Evolutionary conservation across 2,329 filamentous ascomycete species (phyloP).

Genomic region (Alternaria brassicae): DNA sequence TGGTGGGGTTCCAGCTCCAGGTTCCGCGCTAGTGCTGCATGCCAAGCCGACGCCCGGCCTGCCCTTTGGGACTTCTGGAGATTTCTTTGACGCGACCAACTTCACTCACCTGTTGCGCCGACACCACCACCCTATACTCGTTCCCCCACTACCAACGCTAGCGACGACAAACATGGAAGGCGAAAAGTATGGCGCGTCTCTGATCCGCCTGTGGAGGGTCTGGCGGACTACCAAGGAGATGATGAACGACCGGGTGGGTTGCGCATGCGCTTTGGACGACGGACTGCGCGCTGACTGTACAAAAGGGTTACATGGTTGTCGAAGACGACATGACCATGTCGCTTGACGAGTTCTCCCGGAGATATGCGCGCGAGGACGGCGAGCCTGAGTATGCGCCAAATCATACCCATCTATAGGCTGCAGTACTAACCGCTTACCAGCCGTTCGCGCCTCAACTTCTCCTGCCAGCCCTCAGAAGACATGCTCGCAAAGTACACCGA

Average conservation of each 20-base stretch:
- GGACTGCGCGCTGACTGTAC: conserved; percentile 26
- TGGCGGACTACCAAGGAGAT: conserved; percentile 95
- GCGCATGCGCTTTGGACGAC: conserved; percentile 24
- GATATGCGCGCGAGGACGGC: conserved; percentile 76
- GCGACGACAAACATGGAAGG: conserved; percentile 37
- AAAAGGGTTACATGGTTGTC: conserved; percentile 87
- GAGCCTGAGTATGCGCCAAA: conserved; percentile 71
- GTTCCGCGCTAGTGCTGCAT: conserved; percentile 17
- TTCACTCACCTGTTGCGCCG: conserved; percentile 19
- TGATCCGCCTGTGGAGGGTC: conserved; percentile 83
- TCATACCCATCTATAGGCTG: conserved; percentile 2
- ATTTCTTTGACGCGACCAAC: conserved; percentile 41
- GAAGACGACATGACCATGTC: conserved; percentile 89
- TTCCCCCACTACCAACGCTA: conserved; percentile 15
- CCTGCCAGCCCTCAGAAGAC: conserved; percentile 78
- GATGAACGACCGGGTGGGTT: conserved; percentile 83
- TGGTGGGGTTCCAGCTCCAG: conserved; percentile 36
- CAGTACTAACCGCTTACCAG: conserved; percentile 56
- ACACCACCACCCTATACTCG: conserved; percentile 10
- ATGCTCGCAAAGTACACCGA: conserved; percentile 88
- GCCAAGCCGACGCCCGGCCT: conserved; percentile 30
- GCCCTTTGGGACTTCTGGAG: conserved; percentile 29
- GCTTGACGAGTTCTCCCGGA: conserved; percentile 77
- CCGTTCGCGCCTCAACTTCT: conserved; percentile 84
- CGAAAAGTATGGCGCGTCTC: conserved; percentile 32